phyloP scores from a whole-genome alignment of 345 rosid species.

The Eucalyptus tenuipes region DNA sequence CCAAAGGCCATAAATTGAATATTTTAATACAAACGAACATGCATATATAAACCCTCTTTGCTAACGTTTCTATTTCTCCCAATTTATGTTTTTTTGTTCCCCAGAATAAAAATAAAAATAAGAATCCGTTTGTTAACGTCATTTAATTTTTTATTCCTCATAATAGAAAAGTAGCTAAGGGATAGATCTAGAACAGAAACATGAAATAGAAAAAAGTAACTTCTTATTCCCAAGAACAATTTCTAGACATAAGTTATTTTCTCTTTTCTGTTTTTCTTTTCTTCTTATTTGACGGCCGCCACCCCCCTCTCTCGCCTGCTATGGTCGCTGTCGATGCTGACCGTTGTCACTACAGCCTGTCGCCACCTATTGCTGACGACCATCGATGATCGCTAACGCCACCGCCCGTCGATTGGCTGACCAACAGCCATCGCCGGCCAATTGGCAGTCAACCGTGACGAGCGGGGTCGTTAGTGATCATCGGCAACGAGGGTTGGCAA shows the following conservation, averaged over 20 bases:
- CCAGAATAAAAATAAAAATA: fast-evolving
- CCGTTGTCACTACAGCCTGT: fast-evolving
- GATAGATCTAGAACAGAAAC: too few species aligned
- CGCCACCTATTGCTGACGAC: fast-evolving
- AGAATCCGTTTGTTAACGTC: fast-evolving
- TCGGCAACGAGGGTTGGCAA: too few species aligned
- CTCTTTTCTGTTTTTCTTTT: too few species aligned
- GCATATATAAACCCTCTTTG: not conserved
- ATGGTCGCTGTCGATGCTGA: fast-evolving
- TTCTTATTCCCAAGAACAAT: fast-evolving
- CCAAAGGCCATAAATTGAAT: not conserved
- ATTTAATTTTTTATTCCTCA: fast-evolving
- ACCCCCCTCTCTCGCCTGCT: fast-evolving
- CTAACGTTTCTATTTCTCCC: too few species aligned
- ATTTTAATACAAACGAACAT: too few species aligned
- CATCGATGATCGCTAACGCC: fast-evolving
- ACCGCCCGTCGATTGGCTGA: fast-evolving
- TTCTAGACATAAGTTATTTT: too few species aligned
- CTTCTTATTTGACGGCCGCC: too few species aligned
- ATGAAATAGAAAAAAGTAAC: too few species aligned
- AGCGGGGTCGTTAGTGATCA: fast-evolving
- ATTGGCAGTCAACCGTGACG: fast-evolving
- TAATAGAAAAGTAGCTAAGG: fast-evolving
- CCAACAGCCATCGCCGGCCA: fast-evolving
- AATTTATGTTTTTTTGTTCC: too few species aligned